Evolutionary conservation across 371 early-diverging fungal genomes (phyloP).

Genomic region (Zopfochytrium polystomum): DNA sequence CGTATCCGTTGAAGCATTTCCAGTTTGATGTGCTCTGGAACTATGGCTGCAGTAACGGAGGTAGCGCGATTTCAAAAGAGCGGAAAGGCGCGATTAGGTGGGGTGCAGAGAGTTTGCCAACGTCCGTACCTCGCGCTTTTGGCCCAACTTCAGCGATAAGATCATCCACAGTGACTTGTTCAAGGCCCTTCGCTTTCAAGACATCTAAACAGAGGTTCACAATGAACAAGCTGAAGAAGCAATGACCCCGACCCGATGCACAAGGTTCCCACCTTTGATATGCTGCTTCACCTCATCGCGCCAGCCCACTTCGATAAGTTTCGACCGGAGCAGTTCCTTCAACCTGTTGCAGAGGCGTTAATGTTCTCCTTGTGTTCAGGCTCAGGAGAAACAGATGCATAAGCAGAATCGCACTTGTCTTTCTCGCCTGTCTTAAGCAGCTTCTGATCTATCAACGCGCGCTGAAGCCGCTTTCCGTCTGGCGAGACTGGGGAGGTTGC

Average conservation of each 20-base stretch:
- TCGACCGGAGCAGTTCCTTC: conserved; percentile 34
- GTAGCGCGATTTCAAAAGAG: no score
- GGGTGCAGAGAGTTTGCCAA: background rate
- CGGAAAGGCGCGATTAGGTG: no score
- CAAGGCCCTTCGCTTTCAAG: conserved; percentile 27
- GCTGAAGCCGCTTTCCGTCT: no score
- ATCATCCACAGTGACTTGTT: conserved; percentile 37
- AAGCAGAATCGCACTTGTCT: conserved; percentile 32
- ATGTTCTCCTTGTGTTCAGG: no score
- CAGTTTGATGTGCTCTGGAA: conserved; percentile 18
- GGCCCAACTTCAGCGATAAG: conserved; percentile 36
- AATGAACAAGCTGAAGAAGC: no score
- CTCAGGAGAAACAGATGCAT: no score
- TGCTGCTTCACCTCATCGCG: conserved; percentile 34
- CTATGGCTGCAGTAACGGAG: conserved; percentile 15
- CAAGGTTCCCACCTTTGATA: conserved; percentile 34
- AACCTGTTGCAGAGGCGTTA: conserved; percentile 15
- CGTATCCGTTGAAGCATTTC: conserved; percentile 22
- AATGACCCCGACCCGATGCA: no score
- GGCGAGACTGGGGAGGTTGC: no score
- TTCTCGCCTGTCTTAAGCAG: conserved; percentile 37
- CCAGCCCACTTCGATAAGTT: conserved; percentile 41
- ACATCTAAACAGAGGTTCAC: conserved; percentile 24
- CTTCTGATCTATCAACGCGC: conserved; percentile 36
- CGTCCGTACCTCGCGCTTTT: conserved; percentile 44